phyloP scores from a whole-genome alignment of 2,329 filamentous ascomycete species.

The Pseudocercospora crystallina region DNA sequence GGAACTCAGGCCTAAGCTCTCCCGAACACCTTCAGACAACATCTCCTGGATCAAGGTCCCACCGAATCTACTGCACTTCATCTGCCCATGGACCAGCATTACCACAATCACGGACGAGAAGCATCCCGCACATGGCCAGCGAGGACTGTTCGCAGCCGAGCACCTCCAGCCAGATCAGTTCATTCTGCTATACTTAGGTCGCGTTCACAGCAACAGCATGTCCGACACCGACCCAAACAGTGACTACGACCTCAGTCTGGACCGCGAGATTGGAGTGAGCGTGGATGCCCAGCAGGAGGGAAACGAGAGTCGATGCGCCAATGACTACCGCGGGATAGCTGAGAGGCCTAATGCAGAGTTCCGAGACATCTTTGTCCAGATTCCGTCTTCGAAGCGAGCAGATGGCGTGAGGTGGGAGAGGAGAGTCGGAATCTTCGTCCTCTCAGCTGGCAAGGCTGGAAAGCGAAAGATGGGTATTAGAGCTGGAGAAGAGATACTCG shows the following conservation, averaged over 20 bases:
- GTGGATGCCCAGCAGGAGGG: slow-evolving; percentile 51
- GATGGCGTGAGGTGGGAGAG: slow-evolving; percentile 44
- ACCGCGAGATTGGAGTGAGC: slow-evolving; percentile 49
- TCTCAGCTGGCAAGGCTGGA: slow-evolving; percentile 50
- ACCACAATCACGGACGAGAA: slow-evolving; percentile 39
- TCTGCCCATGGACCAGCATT: slow-evolving; percentile 44
- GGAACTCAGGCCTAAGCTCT: slow-evolving; percentile 28
- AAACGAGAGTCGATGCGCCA: slow-evolving; percentile 55
- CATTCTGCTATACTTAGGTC: slow-evolving; percentile 52
- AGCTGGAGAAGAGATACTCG: slow-evolving; percentile 52
- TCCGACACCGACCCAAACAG: slow-evolving; percentile 45
- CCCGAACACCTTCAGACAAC: slow-evolving; percentile 27
- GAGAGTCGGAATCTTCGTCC: slow-evolving; percentile 52
- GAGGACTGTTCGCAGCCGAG: slow-evolving; percentile 49
- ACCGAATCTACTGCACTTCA: slow-evolving; percentile 24
- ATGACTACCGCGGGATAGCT: slow-evolving; percentile 54
- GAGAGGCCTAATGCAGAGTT: slow-evolving; percentile 41
- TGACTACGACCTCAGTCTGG: slow-evolving; percentile 54
- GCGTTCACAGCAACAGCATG: slow-evolving; percentile 46
- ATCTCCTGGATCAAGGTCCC: slow-evolving; percentile 27
- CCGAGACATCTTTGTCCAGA: slow-evolving; percentile 39
- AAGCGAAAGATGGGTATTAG: slow-evolving; percentile 48
- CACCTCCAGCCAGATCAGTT: slow-evolving; percentile 47
- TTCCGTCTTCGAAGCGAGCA: slow-evolving; percentile 37
- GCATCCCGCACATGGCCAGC: slow-evolving; percentile 51